Evolutionary conservation across 176 grass and related monocot genomes (phyloP).

Genomic region (Musa schizocarpa): DNA sequence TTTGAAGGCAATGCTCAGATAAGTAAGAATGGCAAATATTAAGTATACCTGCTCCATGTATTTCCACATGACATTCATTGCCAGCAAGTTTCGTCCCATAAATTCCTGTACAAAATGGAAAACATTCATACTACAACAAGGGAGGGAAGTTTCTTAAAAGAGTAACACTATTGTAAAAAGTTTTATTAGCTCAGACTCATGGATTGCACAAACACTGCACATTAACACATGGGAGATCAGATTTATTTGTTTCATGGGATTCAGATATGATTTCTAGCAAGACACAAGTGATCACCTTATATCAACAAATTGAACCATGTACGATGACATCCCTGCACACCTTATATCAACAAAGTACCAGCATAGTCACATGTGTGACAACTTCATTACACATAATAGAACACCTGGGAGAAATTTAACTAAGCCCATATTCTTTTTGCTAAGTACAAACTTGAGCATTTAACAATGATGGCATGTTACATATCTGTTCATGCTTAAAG

Average conservation of each 20-base stretch:
- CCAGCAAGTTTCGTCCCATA: conserved; percentile 74
- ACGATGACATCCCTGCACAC: not conserved
- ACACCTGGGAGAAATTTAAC: not conserved
- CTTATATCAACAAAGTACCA: not conserved
- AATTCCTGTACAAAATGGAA: conserved; percentile 46
- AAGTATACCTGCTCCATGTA: conserved; percentile 70
- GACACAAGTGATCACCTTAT: no score
- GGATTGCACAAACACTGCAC: not conserved
- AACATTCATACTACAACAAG: conserved; percentile 10
- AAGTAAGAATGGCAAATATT: conserved; percentile 1
- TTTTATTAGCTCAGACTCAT: not conserved
- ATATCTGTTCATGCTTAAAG: not conserved
- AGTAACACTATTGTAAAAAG: not conserved
- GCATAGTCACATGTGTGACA: no score
- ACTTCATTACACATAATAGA: not conserved
- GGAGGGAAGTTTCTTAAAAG: not conserved
- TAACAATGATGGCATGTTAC: not conserved
- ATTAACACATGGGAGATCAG: no score
- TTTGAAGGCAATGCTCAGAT: not conserved
- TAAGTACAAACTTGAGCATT: not conserved
- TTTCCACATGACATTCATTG: conserved; percentile 99
- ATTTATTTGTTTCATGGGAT: no score
- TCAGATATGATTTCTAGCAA: no score
- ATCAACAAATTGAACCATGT: not conserved
- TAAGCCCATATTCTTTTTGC: not conserved